Evolutionary conservation across 345 rosid genomes (phyloP).

Genomic region (Nasturtium officinale): DNA sequence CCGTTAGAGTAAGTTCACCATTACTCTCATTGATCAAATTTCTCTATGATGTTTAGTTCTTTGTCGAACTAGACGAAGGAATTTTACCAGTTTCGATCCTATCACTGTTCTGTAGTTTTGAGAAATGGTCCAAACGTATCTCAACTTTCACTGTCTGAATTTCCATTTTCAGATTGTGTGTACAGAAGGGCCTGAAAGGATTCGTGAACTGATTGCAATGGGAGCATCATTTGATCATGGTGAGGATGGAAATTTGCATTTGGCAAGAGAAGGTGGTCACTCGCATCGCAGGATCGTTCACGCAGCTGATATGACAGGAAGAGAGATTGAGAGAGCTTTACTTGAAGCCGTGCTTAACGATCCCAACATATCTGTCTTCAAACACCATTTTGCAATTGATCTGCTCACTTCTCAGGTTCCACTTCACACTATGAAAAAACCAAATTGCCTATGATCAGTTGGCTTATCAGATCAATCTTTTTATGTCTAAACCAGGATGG

Average conservation of each 20-base stretch:
- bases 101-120: neutral
- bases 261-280: constrained; percentile 98
- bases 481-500: constrained; percentile 63
- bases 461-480: constrained; percentile 21
- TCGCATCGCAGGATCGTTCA: constrained; percentile 93
- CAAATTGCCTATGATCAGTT: neutral
- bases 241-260: constrained; percentile 94
- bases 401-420: constrained; percentile 85
- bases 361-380: constrained; percentile 75
- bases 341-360: constrained; percentile 75
- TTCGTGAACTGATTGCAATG: constrained; percentile 86
- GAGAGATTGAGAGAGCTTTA: constrained; percentile 95
- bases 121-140: neutral
- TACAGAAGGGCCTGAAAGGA: constrained; percentile 95
- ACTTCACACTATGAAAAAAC: neutral
- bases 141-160: constrained; percentile 14
- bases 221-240: constrained; percentile 95
- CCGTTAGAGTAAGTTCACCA: constrained; percentile 73
- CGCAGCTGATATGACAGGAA: constrained; percentile 98
- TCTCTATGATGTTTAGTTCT: neutral
- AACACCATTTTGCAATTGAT: constrained; percentile 92
- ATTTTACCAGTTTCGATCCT: neutral
- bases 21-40: neutral
- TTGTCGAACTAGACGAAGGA: neutral
- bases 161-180: constrained; percentile 75